Base-by-base conservation (phyloP, 2,329 filamentous ascomycete species). In the Pseudogymnoascus destructans region DNA sequence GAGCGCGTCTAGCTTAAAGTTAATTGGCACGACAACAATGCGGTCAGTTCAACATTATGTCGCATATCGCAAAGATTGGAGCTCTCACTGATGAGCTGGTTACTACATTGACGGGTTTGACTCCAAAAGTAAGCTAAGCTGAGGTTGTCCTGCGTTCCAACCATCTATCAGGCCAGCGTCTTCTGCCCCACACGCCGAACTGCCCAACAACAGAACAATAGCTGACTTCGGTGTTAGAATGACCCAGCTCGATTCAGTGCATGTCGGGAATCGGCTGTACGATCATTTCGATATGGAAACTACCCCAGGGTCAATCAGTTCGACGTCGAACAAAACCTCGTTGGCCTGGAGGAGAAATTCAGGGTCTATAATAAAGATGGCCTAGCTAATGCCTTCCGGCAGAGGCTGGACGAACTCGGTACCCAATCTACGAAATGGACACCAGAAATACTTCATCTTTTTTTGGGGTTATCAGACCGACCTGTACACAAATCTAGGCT, bases 341-440 rank as follows among this genome's bases (percentile, higher is more conserved):
- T 81, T 55, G 87, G 87, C 0, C 75, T 96, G 2, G 85, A 91
- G 64, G 93, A 97, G 73, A 90, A 92, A 65, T 93, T 96, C 65
- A 80, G 83, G 30, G 78, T 97, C 58, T 78, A 89, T 54, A 85
- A 87, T 66, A 82, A 87, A 61, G 91, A 96, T 65, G 82, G 81
- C 36, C 74, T 96, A 23, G 89, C 89, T 10, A 84, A 91, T 68
- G 84, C 82, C 5, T 73, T 90, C 33, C 73, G 75, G 36, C 67
- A 69, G 42, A 77, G 86, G 33, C 70, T 89, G 11, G 72, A 78
- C 36, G 79, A 83, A 60, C 71, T 95, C 17, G 73, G 77, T 9
- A 67, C 72, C 59, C 67, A 60, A 56, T 74, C 72, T 33, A 77
- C 77, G 42, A 83, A 82, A 70, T 92, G 82, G 79, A 81, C 82